These are phyloP conservation scores for Termitomyces sp. DNA, from an alignment of 768 basidiomycete genomes.

Conservation along the genomic window DNA sequence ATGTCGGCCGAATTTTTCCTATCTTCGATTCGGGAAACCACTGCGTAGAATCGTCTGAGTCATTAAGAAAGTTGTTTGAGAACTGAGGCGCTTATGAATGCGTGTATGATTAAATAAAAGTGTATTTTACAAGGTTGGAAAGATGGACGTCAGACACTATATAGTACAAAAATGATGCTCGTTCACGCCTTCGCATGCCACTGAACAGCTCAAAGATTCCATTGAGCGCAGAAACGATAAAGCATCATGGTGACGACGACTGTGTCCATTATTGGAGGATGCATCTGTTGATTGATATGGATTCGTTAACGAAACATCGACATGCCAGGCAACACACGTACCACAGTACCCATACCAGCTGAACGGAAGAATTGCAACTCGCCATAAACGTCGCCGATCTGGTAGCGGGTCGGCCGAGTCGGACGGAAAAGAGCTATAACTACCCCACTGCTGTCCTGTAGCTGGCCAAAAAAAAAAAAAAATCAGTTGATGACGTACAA, in stretches of 20 bases:
- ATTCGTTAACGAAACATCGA: constrained; percentile 9
- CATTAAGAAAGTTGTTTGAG: not conserved
- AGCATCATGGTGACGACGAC: constrained; percentile 84
- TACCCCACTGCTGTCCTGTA: constrained; percentile 64
- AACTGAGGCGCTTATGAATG: not conserved
- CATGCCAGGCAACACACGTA: constrained; percentile 30
- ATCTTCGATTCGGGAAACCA: constrained; percentile 13
- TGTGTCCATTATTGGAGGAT: constrained; percentile 87
- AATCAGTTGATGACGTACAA: constrained; percentile 14
- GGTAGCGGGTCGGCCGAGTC: constrained; percentile 72
- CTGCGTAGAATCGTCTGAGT: not conserved
- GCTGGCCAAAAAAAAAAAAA: constrained; percentile 31
- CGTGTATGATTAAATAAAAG: constrained; percentile 10
- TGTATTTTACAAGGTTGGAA: constrained; percentile 14
- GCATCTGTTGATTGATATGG: constrained; percentile 49
- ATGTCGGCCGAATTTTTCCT: constrained; percentile 20
- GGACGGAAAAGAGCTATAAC: constrained; percentile 79
- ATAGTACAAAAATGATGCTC: constrained; percentile 3
- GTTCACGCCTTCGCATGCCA: not conserved
- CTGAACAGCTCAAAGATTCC: constrained; percentile 34
- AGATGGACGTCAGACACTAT: not conserved
- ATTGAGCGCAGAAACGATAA: constrained; percentile 66
- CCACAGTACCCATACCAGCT: constrained; percentile 79
- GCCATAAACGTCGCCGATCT: constrained; percentile 81
- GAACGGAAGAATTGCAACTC: constrained; percentile 79